Percentiles rank a stretch among this genome's conserved stretches.
Evolutionary conservation across 2,329 filamentous ascomycete species (phyloP).

Genomic region (Raffaelea arxii): DNA sequence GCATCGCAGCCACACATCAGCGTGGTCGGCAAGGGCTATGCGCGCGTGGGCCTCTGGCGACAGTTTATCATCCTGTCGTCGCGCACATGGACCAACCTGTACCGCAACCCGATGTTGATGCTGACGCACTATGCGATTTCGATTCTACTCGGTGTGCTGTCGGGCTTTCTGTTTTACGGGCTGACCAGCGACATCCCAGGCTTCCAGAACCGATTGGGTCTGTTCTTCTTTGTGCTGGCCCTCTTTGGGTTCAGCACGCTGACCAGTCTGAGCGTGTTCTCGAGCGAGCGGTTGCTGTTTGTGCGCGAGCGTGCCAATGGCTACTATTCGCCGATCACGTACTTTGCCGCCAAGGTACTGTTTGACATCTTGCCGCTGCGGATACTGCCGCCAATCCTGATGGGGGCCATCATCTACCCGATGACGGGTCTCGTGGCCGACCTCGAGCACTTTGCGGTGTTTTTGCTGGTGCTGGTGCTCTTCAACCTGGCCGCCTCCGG

Average conservation of each 20-base stretch:
- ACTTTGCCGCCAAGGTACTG: conserved; percentile 93
- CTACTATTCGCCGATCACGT: conserved; percentile 89
- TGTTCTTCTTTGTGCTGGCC: conserved; percentile 95
- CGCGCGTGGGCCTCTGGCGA: conserved; percentile 64
- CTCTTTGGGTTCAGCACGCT: conserved; percentile 95
- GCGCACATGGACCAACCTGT: conserved; percentile 93
- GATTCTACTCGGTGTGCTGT: conserved; percentile 86
- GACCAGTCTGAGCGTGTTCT: conserved; percentile 89
- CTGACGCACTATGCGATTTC: conserved; percentile 96
- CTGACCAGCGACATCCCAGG: conserved; percentile 92
- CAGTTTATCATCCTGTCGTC: conserved; percentile 87
- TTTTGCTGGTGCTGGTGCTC: conserved; percentile 81
- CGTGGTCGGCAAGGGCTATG: conserved; percentile 68
- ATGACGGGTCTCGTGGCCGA: conserved; percentile 91
- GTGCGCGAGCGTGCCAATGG: conserved; percentile 91
- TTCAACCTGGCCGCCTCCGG: conserved; percentile 93
- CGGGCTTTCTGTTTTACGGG: conserved; percentile 92
- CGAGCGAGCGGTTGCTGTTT: conserved; percentile 81
- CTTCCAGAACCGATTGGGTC: conserved; percentile 92
- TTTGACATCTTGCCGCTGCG: conserved; percentile 95
- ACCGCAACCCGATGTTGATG: conserved; percentile 97
- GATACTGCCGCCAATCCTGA: conserved; percentile 86
- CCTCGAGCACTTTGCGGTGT: conserved; percentile 76
- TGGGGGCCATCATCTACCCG: conserved; percentile 92
- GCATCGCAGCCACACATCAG: conserved; percentile 39